phyloP scores from a whole-genome alignment of 345 rosid genomes.

The Eucalyptus fibrosa region DNA sequence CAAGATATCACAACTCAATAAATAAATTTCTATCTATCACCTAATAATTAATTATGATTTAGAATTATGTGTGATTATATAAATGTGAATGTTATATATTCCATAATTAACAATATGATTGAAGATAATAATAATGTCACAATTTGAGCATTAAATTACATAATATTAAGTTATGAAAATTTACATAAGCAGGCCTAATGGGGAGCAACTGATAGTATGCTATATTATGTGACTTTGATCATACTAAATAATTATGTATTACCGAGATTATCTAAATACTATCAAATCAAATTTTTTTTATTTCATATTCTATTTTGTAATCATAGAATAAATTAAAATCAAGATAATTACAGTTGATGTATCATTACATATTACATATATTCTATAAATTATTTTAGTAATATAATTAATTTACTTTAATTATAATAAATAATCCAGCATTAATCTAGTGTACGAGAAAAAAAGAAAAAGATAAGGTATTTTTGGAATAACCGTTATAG shows the following conservation, averaged over 20 bases:
- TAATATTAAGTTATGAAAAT: background rate
- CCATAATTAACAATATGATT: background rate
- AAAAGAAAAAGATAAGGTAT: background rate
- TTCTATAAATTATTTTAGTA: background rate
- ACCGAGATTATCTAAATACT: background rate
- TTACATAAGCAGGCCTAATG: background rate
- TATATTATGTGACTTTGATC: background rate
- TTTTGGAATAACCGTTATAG: background rate
- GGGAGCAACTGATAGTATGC: background rate
- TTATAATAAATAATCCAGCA: background rate
- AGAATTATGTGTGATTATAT: background rate
- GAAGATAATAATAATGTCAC: background rate
- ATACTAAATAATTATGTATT: background rate
- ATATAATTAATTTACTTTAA: background rate
- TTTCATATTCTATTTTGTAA: background rate
- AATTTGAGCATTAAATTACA: background rate
- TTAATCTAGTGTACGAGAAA: background rate
- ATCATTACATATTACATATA: background rate
- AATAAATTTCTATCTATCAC: background rate
- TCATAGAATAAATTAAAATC: background rate
- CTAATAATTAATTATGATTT: background rate
- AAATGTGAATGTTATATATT: background rate
- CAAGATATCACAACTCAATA: background rate
- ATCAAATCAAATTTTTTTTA: background rate
- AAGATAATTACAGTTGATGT: background rate